Conservation (phyloP, 2,329 filamentous ascomycete genomes). For the Massarina eburnea region DNA sequence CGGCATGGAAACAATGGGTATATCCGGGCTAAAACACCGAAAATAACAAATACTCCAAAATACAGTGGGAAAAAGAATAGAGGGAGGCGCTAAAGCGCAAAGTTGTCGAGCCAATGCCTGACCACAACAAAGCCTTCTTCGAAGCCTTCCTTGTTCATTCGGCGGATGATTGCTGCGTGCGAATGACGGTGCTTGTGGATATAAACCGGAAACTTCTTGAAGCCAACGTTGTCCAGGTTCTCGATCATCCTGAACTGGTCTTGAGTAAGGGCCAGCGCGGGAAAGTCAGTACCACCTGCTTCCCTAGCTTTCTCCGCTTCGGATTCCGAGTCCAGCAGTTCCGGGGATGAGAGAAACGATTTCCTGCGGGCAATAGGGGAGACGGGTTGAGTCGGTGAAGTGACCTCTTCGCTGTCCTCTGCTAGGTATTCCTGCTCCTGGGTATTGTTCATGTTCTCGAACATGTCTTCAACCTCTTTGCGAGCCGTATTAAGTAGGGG, state of each 20-base stretch:
- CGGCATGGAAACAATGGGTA: not conserved
- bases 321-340: constrained; percentile 19
- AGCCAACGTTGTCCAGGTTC: constrained; percentile 66
- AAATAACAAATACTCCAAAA: not conserved
- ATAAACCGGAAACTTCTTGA: constrained; percentile 65
- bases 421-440: constrained; percentile 73
- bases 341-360: constrained; percentile 3
- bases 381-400: constrained; percentile 25
- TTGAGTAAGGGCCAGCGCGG: constrained; percentile 74
- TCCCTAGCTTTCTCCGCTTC: constrained; percentile 34
- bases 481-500: constrained; percentile 75
- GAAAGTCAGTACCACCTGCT: constrained; percentile 51
- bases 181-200: constrained; percentile 75
- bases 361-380: constrained; percentile 16
- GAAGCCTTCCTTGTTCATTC: constrained; percentile 66
- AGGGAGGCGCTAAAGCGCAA: constrained; percentile 50
- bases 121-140: constrained; percentile 77
- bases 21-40: not conserved
- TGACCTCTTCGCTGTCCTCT: constrained; percentile 51
- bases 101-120: constrained; percentile 78
- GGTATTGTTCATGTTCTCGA: constrained; percentile 69
- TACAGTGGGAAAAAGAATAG: not conserved
- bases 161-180: constrained; percentile 88
- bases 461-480: constrained; percentile 74
- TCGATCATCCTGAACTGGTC: constrained; percentile 86